These are phyloP conservation scores for Chaetomium sp. DNA, from an alignment of 2,329 filamentous ascomycete genomes.

Conservation along the genomic window DNA sequence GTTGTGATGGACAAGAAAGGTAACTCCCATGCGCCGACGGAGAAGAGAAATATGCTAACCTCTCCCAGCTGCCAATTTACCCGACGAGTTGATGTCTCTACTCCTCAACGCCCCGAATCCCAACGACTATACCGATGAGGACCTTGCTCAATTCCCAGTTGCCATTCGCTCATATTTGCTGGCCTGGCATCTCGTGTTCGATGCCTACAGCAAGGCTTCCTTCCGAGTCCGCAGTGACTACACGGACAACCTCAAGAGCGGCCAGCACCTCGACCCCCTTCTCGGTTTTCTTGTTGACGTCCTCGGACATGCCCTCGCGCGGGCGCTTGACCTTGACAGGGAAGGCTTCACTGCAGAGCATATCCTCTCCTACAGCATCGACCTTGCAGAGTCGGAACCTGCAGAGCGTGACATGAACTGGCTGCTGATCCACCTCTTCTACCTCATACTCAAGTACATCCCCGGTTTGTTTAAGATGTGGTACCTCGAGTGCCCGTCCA, in stretches of 20 bases:
- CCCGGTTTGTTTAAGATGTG: constrained; percentile 80
- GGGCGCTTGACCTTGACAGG: constrained; percentile 73
- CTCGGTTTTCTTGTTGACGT: constrained; percentile 83
- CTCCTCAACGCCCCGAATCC: constrained; percentile 76
- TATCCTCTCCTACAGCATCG: constrained; percentile 57
- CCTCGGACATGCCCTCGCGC: constrained; percentile 74
- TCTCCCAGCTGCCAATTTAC: constrained; percentile 64
- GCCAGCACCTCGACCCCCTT: constrained; percentile 67
- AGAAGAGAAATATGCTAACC: constrained; percentile 13
- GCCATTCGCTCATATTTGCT: constrained; percentile 78
- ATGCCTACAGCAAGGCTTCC: constrained; percentile 76
- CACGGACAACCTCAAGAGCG: constrained; percentile 73
- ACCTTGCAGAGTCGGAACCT: constrained; percentile 57
- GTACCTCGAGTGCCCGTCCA: constrained; percentile 79
- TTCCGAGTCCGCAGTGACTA: constrained; percentile 84
- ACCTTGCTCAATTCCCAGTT: constrained; percentile 69
- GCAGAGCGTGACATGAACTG: constrained; percentile 77
- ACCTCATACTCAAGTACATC: constrained; percentile 73
- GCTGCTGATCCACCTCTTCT: constrained; percentile 85
- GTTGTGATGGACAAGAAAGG: constrained; percentile 68
- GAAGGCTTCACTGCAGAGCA: constrained; percentile 61
- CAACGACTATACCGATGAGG: constrained; percentile 65
- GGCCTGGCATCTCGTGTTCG: constrained; percentile 88
- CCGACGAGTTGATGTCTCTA: constrained; percentile 82
- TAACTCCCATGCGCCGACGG: constrained; percentile 35